phyloP scores from a whole-genome alignment of 148 eudicot genomes.

The Diospyros kaki region DNA sequence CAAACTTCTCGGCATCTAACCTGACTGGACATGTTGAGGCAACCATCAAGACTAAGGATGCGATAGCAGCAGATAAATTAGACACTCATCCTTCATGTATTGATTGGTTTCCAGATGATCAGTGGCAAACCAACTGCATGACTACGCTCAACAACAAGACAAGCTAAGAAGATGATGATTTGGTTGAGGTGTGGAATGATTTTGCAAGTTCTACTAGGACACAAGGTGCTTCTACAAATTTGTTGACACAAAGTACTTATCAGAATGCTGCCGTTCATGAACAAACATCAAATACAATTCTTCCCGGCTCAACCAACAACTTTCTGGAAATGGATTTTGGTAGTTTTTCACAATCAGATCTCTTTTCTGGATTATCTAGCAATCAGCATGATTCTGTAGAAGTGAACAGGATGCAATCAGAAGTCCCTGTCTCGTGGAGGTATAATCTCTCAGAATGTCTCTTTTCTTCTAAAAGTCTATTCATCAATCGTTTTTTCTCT shows the following conservation, averaged over 20 bases:
- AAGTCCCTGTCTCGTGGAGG: conserved; percentile 43
- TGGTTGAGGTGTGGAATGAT: conserved; percentile 49
- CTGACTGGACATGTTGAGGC: conserved; percentile 28
- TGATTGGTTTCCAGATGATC: conserved; percentile 41
- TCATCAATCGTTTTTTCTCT: background rate
- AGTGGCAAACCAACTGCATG: conserved; percentile 21
- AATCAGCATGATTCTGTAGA: conserved; percentile 24
- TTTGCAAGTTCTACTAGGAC: conserved; percentile 28
- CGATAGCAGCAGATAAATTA: conserved; percentile 11
- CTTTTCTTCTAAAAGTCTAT: background rate
- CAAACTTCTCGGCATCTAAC: conserved; percentile 17
- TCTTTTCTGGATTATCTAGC: conserved; percentile 28
- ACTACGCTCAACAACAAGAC: conserved; percentile 18
- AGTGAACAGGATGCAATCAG: conserved; percentile 21
- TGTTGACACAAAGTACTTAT: conserved; percentile 17
- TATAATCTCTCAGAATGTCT: conserved; percentile 24
- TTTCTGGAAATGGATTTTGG: conserved; percentile 32
- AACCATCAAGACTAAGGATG: conserved; percentile 20
- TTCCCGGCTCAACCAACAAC: conserved; percentile 30
- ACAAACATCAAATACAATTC: conserved; percentile 23
- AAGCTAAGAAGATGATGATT: conserved; percentile 28
- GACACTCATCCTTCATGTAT: conserved; percentile 21
- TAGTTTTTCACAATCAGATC: conserved; percentile 37
- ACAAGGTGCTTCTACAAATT: conserved; percentile 32
- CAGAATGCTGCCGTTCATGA: conserved; percentile 7